A percentile compares a stretch with the other conserved stretches of the same genome.
These are phyloP conservation scores for Trypanosoma caninum DNA, from an alignment of 208 protist species.

Conservation along the genomic window DNA sequence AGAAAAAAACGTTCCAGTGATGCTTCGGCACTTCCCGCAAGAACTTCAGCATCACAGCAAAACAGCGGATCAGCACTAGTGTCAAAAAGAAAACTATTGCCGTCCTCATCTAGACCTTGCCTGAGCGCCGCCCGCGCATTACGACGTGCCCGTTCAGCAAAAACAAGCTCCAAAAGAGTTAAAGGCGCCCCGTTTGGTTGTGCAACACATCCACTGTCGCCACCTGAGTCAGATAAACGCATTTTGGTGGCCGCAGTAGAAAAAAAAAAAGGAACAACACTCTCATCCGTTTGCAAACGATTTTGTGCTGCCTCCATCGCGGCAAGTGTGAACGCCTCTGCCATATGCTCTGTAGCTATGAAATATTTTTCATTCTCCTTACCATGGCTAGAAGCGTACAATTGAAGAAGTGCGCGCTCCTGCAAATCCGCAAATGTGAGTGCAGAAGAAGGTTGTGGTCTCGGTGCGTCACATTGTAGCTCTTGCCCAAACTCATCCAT, in stretches of 20 bases:
- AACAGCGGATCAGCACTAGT: conserved; percentile 1
- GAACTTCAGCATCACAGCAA: conserved; percentile 2
- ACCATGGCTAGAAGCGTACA: conserved; percentile 53
- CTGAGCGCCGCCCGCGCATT: conserved; percentile 18
- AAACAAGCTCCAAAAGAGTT: conserved; percentile 60
- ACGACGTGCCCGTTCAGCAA: conserved; percentile 18
- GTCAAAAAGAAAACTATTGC: neutral
- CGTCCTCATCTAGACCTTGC: neutral
- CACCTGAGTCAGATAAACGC: no score
- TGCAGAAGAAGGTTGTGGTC: conserved; percentile 24
- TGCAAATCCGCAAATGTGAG: conserved; percentile 62
- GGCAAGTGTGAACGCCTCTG: conserved; percentile 62
- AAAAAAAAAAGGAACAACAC: neutral
- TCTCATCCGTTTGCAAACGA: neutral
- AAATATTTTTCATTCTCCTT: conserved; percentile 34
- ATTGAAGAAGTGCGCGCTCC: conserved; percentile 50
- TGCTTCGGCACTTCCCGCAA: conserved; percentile 45
- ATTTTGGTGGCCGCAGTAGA: no score
- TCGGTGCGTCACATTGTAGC: neutral
- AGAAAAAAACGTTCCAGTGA: conserved; percentile 61
- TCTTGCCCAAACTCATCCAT: neutral
- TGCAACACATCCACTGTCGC: no score
- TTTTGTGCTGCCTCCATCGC: conserved; percentile 16
- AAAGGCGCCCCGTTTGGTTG: conserved; percentile 31
- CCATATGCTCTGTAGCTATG: conserved; percentile 62